Evolutionary conservation across 1,284 basidiomycete genomes (phyloP).

Genomic region (Mrakiaceae sp.): DNA sequence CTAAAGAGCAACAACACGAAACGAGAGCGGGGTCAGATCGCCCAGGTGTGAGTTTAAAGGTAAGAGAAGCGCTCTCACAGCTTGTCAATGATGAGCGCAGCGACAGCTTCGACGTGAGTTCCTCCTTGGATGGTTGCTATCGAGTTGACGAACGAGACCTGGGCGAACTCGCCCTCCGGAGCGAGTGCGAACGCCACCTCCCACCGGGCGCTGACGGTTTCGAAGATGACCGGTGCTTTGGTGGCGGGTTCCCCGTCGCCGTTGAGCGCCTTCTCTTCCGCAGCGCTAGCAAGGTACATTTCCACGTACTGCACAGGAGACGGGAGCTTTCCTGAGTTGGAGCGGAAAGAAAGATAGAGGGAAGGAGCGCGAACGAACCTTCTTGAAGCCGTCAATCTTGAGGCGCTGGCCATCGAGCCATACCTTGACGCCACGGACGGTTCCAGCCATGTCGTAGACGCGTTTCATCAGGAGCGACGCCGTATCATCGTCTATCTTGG

Average conservation of each 20-base stretch:
- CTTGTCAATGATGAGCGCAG: conserved; percentile 80
- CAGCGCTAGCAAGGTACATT: conserved; percentile 67
- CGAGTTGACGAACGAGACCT: conserved; percentile 96
- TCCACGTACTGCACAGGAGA: conserved; percentile 60
- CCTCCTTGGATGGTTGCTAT: conserved; percentile 97
- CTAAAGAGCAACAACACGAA: conserved; percentile 23
- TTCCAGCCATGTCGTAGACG: conserved; percentile 95
- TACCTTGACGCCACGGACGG: conserved; percentile 86
- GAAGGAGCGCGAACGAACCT: conserved; percentile 32
- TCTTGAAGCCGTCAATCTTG: conserved; percentile 92
- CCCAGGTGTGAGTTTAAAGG: neutral
- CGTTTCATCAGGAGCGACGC: conserved; percentile 83
- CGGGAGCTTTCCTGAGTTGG: too few species aligned
- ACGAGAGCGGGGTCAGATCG: neutral
- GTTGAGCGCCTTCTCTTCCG: conserved; percentile 57
- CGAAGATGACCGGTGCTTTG: conserved; percentile 75
- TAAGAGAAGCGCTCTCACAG: conserved; percentile 33
- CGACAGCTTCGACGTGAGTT: conserved; percentile 78
- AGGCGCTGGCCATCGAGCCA: conserved; percentile 83
- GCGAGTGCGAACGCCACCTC: conserved; percentile 93
- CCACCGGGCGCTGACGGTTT: conserved; percentile 68
- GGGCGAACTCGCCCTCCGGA: conserved; percentile 72
- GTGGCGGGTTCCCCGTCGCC: conserved; percentile 36
- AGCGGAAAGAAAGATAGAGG: neutral
- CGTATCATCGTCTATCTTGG: conserved; percentile 80